phyloP scores from a whole-genome alignment of 1,139 yeast species.

The Kurtzmaniella quercitrusa region DNA sequence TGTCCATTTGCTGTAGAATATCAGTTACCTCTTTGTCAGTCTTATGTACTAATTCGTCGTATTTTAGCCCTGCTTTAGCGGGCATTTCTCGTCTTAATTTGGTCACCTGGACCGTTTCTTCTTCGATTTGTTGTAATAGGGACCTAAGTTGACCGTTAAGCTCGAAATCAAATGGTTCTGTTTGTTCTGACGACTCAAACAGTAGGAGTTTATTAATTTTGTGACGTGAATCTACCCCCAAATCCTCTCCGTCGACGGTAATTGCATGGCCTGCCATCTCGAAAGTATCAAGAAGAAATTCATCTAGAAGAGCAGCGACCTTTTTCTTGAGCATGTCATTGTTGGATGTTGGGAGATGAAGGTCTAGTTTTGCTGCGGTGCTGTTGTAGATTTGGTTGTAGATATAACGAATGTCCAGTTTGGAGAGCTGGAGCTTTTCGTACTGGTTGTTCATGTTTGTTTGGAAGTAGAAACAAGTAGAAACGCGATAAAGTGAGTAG shows the following conservation, averaged over 20 bases:
- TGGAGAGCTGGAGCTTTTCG: constrained; percentile 42
- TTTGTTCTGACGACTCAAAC: constrained; percentile 33
- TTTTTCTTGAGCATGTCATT: constrained; percentile 44
- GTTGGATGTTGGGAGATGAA: constrained; percentile 43
- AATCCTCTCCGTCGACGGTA: constrained; percentile 44
- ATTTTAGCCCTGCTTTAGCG: constrained; percentile 21
- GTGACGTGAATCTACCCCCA: constrained; percentile 11
- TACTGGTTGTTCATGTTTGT: constrained; percentile 16
- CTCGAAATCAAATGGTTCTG: constrained; percentile 62
- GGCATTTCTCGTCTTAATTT: constrained; percentile 54
- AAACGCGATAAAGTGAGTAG: too few relatives aligned
- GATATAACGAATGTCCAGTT: constrained; percentile 48
- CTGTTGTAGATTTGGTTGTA: constrained; percentile 38
- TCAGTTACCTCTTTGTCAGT: constrained; percentile 32
- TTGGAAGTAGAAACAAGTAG: too few relatives aligned
- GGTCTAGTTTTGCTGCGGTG: constrained; percentile 39
- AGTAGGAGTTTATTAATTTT: constrained; percentile 22
- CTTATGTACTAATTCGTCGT: constrained; percentile 22
- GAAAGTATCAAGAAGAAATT: constrained; percentile 44
- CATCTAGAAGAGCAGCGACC: constrained; percentile 40
- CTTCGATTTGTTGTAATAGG: constrained; percentile 52
- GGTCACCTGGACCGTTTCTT: constrained; percentile 51
- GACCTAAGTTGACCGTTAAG: constrained; percentile 52
- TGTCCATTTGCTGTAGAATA: constrained; percentile 16
- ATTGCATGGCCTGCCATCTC: constrained; percentile 50